Evolutionary conservation across 2,329 filamentous ascomycete genomes (phyloP), one percentile per base, ranked within the genome.

Genomic region (Byssothecium circinans): DNA sequence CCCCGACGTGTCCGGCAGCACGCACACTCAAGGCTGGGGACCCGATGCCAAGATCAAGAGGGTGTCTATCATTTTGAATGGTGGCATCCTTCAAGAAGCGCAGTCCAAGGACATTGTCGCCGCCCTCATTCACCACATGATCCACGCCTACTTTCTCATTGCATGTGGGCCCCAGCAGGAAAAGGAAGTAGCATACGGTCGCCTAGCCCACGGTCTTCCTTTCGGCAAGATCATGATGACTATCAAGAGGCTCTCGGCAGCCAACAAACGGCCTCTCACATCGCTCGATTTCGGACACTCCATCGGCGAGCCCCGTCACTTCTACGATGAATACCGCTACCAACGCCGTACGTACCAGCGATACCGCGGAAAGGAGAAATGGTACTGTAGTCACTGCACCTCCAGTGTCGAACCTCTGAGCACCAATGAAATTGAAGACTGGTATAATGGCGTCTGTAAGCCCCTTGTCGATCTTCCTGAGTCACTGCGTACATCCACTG

Each of bases 71-170:
- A 39, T 67, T n/a, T 48, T 69, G n/a, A 68, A 70, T 33, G 23
- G 37, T 4, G 45, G 56, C 12, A 43, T 54, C 8, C 53, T 68
- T 17, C 47, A 57, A 11, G 56, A 61, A 11, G 63, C 55, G 2
- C 55, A 53, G 17, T 57, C 69, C 4, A 61, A 67, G 38, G 61
- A 71, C 10, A 57, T 73, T 20, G 50, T 75, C 12, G 70, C 68
- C 14, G 61, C 54, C 5, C 52, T 75, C 33, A 67, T 76, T 5
- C 74, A 76, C 46, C 74, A 76, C 36, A 75, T 75, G 73, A 74
- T 75, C 29, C 73, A 76, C 41, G 73, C 72, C 12, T 76, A 70
- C 55, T 73, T 75, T 46, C 61, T 75, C 2, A 60, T 74, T n/a
- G 68, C 69, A 41, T 75, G 73, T 41, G 71, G 70, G 8, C 62